phyloP scores from a whole-genome alignment of 108 stramenopile genomes.

The Nannochloropsis gaditana region DNA sequence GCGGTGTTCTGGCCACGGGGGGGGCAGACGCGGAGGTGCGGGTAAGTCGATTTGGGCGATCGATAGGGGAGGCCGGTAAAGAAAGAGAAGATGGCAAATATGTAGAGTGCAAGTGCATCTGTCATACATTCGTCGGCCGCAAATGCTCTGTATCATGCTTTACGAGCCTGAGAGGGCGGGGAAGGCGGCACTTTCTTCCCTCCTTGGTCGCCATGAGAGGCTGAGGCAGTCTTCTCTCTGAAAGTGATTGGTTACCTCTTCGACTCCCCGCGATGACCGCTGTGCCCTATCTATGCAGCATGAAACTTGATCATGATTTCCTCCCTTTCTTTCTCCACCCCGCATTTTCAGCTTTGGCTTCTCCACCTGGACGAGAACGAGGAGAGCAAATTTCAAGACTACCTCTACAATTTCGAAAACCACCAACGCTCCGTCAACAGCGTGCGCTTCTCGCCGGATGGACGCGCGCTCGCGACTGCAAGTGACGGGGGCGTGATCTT shows the following conservation, averaged over 20 bases:
- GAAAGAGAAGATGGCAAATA: no score
- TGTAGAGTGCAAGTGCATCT: no score
- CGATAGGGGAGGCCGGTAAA: no score
- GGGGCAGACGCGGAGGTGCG: conserved; percentile 72
- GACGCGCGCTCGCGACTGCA: conserved; percentile 71
- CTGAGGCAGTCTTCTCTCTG: no score
- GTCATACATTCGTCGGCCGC: no score
- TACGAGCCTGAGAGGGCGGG: no score
- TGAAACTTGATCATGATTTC: background rate
- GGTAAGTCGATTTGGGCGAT: conserved; percentile 57
- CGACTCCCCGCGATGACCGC: no score
- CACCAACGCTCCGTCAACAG: conserved; percentile 47
- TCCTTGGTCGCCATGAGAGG: no score
- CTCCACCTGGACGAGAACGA: background rate
- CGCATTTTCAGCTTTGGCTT: conserved; percentile 22
- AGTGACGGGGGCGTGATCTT: conserved; percentile 67
- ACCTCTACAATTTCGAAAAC: conserved; percentile 49
- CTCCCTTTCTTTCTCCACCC: conserved; percentile 28
- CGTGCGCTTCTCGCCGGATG: conserved; percentile 64
- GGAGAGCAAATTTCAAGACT: conserved; percentile 12
- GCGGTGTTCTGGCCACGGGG: conserved; percentile 72
- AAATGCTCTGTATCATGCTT: no score
- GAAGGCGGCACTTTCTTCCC: no score
- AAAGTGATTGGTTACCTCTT: no score
- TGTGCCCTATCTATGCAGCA: no score